A percentile compares a stretch with the other conserved stretches of the same genome.
Evolutionary conservation across 1,284 basidiomycete genomes (phyloP).

Genomic region (Pseudozyma sp.): DNA sequence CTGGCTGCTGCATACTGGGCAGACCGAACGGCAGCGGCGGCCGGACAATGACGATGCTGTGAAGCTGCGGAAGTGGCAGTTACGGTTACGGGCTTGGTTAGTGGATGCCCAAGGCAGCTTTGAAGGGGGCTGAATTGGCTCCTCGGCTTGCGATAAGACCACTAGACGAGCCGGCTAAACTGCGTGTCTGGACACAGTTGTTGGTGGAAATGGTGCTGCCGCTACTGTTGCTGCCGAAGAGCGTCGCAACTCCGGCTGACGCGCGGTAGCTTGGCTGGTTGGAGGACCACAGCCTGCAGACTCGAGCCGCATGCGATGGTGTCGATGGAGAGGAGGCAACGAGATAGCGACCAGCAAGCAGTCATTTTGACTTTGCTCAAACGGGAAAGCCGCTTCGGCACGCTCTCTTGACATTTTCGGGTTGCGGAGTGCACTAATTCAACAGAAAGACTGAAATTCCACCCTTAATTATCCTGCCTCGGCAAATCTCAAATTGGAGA

Average conservation of each 20-base stretch:
- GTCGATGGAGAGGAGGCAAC: not conserved
- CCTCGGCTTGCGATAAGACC: not conserved
- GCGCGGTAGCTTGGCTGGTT: constrained; percentile 36
- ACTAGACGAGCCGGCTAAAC: not conserved
- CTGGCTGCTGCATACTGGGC: constrained; percentile 33
- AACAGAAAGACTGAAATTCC: not conserved
- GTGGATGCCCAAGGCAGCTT: no score
- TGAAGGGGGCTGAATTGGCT: not conserved
- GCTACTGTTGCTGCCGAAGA: constrained; percentile 15
- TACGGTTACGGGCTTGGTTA: no score
- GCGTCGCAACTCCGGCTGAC: constrained; percentile 30
- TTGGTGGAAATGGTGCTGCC: constrained; percentile 4
- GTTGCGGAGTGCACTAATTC: not conserved
- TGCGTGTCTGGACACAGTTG: not conserved
- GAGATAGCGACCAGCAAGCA: not conserved
- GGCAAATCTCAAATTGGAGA: not conserved
- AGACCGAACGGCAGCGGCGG: not conserved
- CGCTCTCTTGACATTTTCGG: not conserved
- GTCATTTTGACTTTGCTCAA: no score
- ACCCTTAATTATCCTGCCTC: not conserved
- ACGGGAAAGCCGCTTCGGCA: no score
- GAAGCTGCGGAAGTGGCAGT: no score
- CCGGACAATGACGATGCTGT: not conserved
- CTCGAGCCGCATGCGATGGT: constrained; percentile 24
- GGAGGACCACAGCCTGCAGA: constrained; percentile 26